Evolutionary conservation across 164 flowering plant genomes (phyloP), one percentile per base, ranked within the genome.

Genomic region (Dillenia turbinata): DNA sequence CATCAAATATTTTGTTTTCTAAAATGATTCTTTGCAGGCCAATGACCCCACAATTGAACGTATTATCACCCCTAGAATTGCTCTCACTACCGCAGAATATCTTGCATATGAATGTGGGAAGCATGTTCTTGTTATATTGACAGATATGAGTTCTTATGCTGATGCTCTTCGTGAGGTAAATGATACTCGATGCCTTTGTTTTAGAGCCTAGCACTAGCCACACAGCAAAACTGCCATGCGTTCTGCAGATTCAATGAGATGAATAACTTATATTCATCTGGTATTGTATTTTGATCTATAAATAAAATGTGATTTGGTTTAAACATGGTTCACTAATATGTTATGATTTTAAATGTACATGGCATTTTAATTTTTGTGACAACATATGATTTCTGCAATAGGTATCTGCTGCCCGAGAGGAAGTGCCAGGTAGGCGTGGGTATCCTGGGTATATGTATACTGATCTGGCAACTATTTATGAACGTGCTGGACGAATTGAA

Each of bases 321-420:
- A 33, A 33, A 33, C 5, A 33, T 33, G 40, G 7, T 33, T 33
- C 40, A 33, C 40, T 33, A 33, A 33, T 33, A 33, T 33, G 40
- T 33, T 33, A 33, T 33, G 6, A 33, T 33, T 33, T 33, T 33
- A 5, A 33, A 33, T 33, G 40, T 16, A 24, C 2, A 10, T 45
- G 17, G 22, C 9, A 24, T 24, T 22, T 56, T 43, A 3, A 43
- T 24, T 26, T 50, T 11, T 57, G 12, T 54, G 6, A 60, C 54
- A 52, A 51, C 48, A 43, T 10, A 45, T 53, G 6, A 44, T 64
- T 59, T 51, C 49, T 40, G 15, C 22, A 62, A 43, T 79, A 94
- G 99, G 97, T 94, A 15, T 94, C 97, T 81, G 99, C 99, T 71
- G 99, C 99, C 40, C 80, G 99, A 57, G 99, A 94, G 64, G 99